phyloP scores from a whole-genome alignment of 73 alveolate species.

The Tetrahymena borealis region DNA sequence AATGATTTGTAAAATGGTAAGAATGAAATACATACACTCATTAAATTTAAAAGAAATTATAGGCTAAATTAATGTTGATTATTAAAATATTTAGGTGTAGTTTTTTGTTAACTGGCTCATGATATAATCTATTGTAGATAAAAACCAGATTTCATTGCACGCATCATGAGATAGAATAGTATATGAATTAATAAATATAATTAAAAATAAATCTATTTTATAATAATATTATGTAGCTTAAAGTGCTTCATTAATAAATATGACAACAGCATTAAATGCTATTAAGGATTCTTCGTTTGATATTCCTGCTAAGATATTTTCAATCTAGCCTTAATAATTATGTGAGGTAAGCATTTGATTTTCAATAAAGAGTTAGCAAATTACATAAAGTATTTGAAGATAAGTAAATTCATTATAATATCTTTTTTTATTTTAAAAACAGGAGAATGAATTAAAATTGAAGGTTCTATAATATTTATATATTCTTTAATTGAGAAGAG shows the following conservation, averaged over 20 bases:
- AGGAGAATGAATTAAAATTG: background rate
- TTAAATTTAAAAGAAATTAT: too few relatives aligned
- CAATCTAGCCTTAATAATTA: background rate
- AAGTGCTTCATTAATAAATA: background rate
- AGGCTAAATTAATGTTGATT: too few relatives aligned
- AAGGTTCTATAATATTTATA: background rate
- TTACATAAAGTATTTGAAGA: too few relatives aligned
- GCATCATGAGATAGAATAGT: background rate
- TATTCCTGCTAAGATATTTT: background rate
- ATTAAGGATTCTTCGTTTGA: background rate
- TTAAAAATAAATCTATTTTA: background rate
- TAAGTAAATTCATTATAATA: too few relatives aligned
- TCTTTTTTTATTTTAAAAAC: too few relatives aligned
- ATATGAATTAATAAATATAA: background rate
- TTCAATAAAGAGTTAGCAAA: background rate
- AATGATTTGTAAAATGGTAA: background rate
- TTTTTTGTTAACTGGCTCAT: background rate
- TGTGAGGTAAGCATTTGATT: background rate
- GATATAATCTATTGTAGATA: background rate
- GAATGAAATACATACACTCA: too few relatives aligned
- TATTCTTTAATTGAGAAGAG: background rate
- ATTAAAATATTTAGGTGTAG: too few relatives aligned
- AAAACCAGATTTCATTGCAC: background rate
- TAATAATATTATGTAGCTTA: background rate
- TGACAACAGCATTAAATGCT: background rate